Evolutionary conservation across 768 basidiomycete genomes (phyloP), one percentile per base, ranked within the genome.

Genomic region (Lactarius sp.): DNA sequence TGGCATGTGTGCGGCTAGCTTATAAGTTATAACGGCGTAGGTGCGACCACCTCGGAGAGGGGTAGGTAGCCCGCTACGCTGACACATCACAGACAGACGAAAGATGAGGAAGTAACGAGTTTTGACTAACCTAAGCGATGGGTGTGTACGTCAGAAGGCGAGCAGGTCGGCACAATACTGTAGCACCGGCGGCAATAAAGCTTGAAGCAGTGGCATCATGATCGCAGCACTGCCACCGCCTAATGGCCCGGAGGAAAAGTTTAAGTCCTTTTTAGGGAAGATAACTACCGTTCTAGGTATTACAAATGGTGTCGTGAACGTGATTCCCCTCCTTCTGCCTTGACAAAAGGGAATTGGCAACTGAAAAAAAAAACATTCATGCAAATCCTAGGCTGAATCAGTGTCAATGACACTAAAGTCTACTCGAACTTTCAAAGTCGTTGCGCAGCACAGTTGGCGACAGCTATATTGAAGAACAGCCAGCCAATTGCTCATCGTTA

Each of bases 11-110:
- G n/a, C 12, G 9, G 33, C 22, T 37, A 33, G 47, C 42, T 60
- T 65, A 56, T 65, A 65, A 33, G 37, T 60, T 65, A 56, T 65
- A 65, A 33, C 46, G 9, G 22, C 20, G 16, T 39, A 3, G n/a
- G 4, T 46, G 64, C 59, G 64, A 31, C 13, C 10, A 31, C 16
- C 33, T 42, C 62, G 61, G 57, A 41, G 31, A 16, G 37, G 3
- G 42, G 3, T 2, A 12, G 22, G 36, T 12, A 31, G 18, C 31
- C 27, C 27, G 57, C 13, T 18, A n/a, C 20, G 56, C 52, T 64
- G 52, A 64, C 58, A 41, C 12, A 64, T 16, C 5, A 27, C 27
- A 2, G 27, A 2, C 27, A 27, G 27, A 27, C 16, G 22, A 41
- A 6, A 22, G 44, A 34, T 13, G 36, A 53, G 34, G 18, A 16